These are phyloP conservation scores for Heterobasidion annosum DNA, from an alignment of 1,284 basidiomycete genomes.

Conservation along the genomic window DNA sequence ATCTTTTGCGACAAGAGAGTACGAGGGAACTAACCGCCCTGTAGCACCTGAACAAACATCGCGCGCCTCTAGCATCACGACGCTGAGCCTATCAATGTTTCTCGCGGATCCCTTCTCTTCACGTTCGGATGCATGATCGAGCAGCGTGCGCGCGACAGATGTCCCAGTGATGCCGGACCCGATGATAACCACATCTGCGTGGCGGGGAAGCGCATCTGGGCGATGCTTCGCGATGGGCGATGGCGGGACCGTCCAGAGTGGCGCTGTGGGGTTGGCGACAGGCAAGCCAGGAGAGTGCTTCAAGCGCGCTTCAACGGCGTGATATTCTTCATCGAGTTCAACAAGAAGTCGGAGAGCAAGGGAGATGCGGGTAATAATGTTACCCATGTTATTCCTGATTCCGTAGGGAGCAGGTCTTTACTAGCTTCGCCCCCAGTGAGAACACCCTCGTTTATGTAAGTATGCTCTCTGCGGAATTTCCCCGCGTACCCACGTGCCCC, in stretches of 20 bases:
- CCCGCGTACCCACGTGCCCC: too few species aligned
- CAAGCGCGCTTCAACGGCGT: constrained; percentile 15
- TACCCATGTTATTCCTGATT: constrained; percentile 10
- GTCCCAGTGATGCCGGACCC: constrained; percentile 68
- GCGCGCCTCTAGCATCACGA: constrained; percentile 64
- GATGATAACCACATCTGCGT: constrained; percentile 58
- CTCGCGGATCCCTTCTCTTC: background rate
- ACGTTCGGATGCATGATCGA: constrained; percentile 25
- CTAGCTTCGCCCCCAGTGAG: too few species aligned
- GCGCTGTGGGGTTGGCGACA: constrained; percentile 34
- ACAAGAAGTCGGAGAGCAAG: constrained; percentile 9
- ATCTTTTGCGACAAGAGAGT: background rate
- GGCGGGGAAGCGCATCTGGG: constrained; percentile 28
- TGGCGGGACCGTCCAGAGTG: constrained; percentile 54
- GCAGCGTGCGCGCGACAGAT: constrained; percentile 41
- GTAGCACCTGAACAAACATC: constrained; percentile 66
- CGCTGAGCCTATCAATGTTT: constrained; percentile 15
- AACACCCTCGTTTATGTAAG: too few species aligned
- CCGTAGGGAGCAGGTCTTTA: too few species aligned
- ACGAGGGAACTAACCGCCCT: constrained; percentile 35
- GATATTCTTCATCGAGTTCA: constrained; percentile 11
- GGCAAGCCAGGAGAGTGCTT: constrained; percentile 49
- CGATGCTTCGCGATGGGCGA: constrained; percentile 38
- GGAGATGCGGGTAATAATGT: constrained; percentile 10
- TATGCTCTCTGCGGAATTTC: too few species aligned